Conservation (phyloP, 768 basidiomycete genomes). For the Baorangia bicolor region DNA sequence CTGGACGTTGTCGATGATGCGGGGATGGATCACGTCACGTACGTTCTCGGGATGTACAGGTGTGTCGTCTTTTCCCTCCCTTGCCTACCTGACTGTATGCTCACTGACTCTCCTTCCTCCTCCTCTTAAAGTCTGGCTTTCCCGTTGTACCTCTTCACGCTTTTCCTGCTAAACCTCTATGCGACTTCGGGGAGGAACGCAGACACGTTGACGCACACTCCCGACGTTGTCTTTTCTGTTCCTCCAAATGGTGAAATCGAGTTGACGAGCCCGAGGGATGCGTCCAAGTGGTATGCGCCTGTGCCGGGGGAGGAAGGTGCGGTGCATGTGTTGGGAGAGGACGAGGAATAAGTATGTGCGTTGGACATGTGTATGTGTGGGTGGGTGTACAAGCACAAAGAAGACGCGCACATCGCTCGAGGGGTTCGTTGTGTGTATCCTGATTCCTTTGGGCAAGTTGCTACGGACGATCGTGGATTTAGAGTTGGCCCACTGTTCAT, state of each 20-base stretch:
- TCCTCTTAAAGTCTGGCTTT: constrained; percentile 50
- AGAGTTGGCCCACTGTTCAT: no score
- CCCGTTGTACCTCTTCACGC: constrained; percentile 70
- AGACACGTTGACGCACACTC: constrained; percentile 2
- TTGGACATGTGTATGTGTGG: no score
- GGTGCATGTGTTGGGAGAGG: constrained; percentile 52
- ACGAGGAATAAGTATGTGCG: constrained; percentile 37
- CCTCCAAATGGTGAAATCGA: constrained; percentile 40
- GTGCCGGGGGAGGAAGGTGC: constrained; percentile 45
- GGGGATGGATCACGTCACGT: constrained; percentile 91
- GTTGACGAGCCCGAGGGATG: constrained; percentile 32
- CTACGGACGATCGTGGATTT: no score
- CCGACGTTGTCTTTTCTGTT: constrained; percentile 22
- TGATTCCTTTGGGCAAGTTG: no score
- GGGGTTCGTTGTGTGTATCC: not conserved
- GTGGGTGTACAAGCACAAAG: not conserved
- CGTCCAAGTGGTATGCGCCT: constrained; percentile 64
- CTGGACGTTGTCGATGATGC: constrained; percentile 62
- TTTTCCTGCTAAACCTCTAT: constrained; percentile 71
- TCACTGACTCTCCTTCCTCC: not conserved
- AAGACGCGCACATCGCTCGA: not conserved
- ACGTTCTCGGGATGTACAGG: constrained; percentile 83
- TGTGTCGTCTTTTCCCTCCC: constrained; percentile 26
- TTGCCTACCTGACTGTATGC: not conserved
- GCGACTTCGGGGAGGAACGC: constrained; percentile 60